phyloP scores from a whole-genome alignment of 345 rosid genomes.

The Gossypioides kirkii region DNA sequence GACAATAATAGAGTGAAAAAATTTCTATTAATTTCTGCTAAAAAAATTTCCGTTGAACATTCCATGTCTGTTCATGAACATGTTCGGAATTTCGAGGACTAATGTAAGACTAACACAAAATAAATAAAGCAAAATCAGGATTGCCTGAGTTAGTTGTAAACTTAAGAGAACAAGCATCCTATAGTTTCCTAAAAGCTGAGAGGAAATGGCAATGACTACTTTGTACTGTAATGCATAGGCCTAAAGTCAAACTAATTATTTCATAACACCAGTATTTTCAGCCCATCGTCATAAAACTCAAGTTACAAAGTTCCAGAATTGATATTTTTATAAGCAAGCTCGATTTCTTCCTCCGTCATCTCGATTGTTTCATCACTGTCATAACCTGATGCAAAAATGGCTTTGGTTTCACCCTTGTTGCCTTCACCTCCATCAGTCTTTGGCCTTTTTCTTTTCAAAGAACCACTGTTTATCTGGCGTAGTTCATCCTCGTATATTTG shows the following conservation, averaged over 20 bases:
- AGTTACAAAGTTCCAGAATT: conserved; percentile 25
- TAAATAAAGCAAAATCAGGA: too few species aligned
- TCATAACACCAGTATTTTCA: not conserved
- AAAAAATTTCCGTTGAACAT: too few species aligned
- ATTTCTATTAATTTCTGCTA: too few species aligned
- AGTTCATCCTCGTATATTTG: conserved; percentile 56
- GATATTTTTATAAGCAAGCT: conserved; percentile 42
- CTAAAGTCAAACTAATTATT: not conserved
- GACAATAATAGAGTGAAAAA: too few species aligned
- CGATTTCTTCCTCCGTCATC: conserved; percentile 91
- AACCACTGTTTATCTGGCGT: conserved; percentile 14
- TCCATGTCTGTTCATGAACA: too few species aligned
- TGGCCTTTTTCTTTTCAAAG: conserved; percentile 20
- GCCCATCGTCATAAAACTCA: not conserved
- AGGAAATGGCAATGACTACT: not conserved
- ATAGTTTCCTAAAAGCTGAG: not conserved
- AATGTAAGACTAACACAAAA: too few species aligned
- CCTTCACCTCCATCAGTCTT: conserved; percentile 20
- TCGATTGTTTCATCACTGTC: conserved; percentile 85
- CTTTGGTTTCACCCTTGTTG: conserved; percentile 18
- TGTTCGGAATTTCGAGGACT: too few species aligned
- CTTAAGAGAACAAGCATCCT: not conserved
- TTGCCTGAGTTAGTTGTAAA: not conserved
- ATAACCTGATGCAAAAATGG: conserved; percentile 27
- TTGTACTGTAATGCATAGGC: not conserved